Base-by-base conservation (phyloP, 2,329 filamentous ascomycete genomes). In the Septoria petroselini region DNA sequence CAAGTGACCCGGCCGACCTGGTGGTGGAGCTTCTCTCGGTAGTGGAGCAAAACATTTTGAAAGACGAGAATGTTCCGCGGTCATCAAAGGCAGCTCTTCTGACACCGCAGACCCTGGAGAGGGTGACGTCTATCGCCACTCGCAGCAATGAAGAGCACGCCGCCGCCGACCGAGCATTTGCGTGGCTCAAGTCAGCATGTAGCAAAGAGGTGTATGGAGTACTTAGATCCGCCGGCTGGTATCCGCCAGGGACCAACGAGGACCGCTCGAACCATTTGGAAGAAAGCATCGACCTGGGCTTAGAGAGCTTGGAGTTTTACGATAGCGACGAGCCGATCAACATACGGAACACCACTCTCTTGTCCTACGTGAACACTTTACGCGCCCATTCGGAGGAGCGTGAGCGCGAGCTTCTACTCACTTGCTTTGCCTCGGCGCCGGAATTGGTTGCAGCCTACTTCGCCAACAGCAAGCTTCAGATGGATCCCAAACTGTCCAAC, bases 401-500 rank as follows among this genome's bases (percentile, higher is more conserved):
- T 53, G 91, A 98, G 64, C 86, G 84, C 59, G 85, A 95, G 60
- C 78, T 98, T 7, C 71, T 95, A 1, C 73, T 91, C 3, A 77
- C 84, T 3, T 89, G 95, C 27, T 95, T 98, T 65, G 77, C 76
- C 54, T 81, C 81, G 6, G 88, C 86, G 0, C 91, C 94, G 0
- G 93, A 97, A 69, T 77, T 97, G 2, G 81, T 95, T 1, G 86
- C 89, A 35, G 84, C 90, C 62, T 98, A 94, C 67, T 97, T 95
- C 64, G 76, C 83, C 35, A 91, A 89, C 64, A 83, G 80, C 53
- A 81, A 84, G 18, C 93, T 97, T 62, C 82, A 84, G 0, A 89
- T 95, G 55, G 91, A 97, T 34, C 91, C 93, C 0, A 97, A 95
- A 65, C 77, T 94, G 4, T 93, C 90, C 2, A 84, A 90, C 37